Base-by-base conservation (phyloP, 495 filamentous ascomycete species). In the Oidiodendron maius region DNA sequence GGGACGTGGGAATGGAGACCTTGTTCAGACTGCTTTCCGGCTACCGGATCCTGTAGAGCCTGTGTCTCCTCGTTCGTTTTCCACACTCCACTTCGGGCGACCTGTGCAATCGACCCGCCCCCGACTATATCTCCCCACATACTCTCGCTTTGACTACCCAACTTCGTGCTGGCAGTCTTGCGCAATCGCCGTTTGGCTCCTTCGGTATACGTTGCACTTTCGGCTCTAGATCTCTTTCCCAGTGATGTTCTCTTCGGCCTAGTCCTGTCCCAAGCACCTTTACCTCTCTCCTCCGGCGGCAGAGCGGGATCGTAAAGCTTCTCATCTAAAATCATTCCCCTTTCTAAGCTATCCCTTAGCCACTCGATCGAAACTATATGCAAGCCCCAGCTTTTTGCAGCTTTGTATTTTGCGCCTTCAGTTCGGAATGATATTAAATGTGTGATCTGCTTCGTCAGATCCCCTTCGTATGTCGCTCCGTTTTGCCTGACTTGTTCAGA, bases 261-360 rank as follows among this genome's bases (percentile, higher is more conserved):
- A 38, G 55, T 56, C 53, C 61, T 61, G 55, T 78, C 76, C 86
- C 87, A 94, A 42, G 93, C 91, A 4, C 82, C 86, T 6, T 70
- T 68, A 0, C 93, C 93, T 57, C 88, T 81, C 58, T 88, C 70
- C 52, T 84, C 80, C 10, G 53, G 39, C 5, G 88, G 80, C 10
- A 90, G 50, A 25, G 69, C 64, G 1, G 87, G 90, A 61, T 93
- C 81, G 62, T 95, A 98, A 48, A 78, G 77, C 10, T 71, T 71
- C 59, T 96, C 94, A 24, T 96, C 85, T 18, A 98, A 71, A 2
- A 86, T 83, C 89, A 98, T 91, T n/a, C 93, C 94, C 46, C 93
- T 81, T 56, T 87, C 82, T 45, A 93, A 54, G 59, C 90, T 91
- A 50, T 97, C 82, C 21, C 78, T 66, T 38, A 97, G 74, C 93